These are phyloP conservation scores for Climacium dendroides DNA, from an alignment of 225 moss, liverwort and hornwort genomes.

Conservation along the genomic window DNA sequence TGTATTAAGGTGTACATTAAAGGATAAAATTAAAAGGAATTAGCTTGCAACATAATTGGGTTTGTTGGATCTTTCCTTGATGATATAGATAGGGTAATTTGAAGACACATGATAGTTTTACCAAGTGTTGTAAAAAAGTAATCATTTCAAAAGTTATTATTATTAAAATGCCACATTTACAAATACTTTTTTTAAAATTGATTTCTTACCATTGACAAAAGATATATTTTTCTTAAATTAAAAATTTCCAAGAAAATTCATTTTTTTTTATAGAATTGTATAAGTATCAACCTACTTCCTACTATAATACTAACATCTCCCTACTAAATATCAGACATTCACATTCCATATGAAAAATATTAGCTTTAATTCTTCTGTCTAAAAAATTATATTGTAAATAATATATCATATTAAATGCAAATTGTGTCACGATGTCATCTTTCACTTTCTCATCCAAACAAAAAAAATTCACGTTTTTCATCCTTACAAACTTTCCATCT, in stretches of 20 bases:
- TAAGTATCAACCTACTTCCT: background rate
- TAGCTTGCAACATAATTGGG: background rate
- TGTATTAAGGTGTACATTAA: background rate
- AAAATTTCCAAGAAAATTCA: no score
- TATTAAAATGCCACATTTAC: no score
- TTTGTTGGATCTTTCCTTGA: fast-evolving
- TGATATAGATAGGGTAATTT: background rate
- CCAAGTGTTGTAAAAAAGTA: background rate
- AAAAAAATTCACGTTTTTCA: background rate
- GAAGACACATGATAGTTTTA: fast-evolving
- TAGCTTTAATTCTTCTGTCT: background rate
- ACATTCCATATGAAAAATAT: background rate
- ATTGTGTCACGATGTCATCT: background rate
- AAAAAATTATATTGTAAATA: background rate
- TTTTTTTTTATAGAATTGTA: background rate
- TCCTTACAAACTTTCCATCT: background rate
- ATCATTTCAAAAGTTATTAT: background rate
- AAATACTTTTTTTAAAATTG: background rate
- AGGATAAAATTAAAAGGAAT: background rate
- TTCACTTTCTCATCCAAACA: background rate
- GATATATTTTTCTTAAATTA: background rate
- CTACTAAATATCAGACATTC: no score
- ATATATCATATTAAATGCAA: background rate
- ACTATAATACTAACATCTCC: no score
- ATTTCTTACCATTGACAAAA: background rate